Conservation (phyloP, 805 yeast species). For the Metschnikowia kunwiensis region DNA sequence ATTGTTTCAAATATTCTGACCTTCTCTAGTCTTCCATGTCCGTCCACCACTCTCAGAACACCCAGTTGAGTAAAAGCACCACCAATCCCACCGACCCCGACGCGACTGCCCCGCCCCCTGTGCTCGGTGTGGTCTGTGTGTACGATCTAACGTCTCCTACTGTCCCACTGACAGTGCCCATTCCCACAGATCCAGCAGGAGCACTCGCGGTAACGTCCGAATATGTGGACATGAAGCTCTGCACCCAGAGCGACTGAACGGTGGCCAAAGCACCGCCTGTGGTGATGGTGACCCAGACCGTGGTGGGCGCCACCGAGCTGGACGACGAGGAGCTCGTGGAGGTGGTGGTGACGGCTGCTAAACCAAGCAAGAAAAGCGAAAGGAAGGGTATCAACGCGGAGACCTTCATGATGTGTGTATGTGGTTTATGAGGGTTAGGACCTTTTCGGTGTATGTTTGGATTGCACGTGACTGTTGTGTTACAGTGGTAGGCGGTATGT, state of each 20-base stretch:
- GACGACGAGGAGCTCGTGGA: conserved; percentile 9
- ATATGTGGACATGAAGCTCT: conserved; percentile 26
- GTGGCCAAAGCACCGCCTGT: conserved; percentile 28
- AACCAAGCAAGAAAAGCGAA: conserved; percentile 8
- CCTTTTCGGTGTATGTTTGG: no score
- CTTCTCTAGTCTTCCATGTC: no score
- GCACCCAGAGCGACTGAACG: conserved; percentile 23
- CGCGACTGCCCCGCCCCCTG: conserved; percentile 10
- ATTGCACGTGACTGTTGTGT: no score
- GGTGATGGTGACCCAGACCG: conserved; percentile 36
- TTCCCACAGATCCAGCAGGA: conserved; percentile 29
- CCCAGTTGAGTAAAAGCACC: conserved; percentile 8
- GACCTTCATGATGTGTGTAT: neutral
- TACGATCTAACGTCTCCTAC: conserved; percentile 34
- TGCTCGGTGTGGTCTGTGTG: conserved; percentile 24
- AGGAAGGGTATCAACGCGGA: neutral
- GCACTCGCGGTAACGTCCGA: conserved; percentile 19
- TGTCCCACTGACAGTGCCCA: conserved; percentile 27
- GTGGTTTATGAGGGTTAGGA: no score
- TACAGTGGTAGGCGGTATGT: no score
- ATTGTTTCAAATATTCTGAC: no score
- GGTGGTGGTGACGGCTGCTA: conserved; percentile 12
- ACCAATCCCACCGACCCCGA: conserved; percentile 18
- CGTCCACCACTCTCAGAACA: no score
- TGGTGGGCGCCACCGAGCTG: conserved; percentile 20